Conservation (phyloP, 768 basidiomycete species). For the Pleurotus tuber-regium region DNA sequence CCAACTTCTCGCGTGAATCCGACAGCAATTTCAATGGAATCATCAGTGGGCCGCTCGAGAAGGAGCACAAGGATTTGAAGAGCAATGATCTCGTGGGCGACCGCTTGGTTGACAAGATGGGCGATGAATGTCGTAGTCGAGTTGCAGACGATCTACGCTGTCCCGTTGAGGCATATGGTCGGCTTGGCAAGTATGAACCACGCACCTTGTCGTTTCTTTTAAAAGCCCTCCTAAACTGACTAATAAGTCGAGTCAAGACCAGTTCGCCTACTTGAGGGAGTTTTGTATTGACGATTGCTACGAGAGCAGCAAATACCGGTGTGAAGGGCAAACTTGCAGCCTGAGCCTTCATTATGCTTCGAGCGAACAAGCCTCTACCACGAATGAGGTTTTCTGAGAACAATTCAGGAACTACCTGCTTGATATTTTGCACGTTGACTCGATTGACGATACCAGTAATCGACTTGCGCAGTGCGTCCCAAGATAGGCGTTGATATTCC, state of each 20-base stretch:
- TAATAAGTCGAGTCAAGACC: conserved; percentile 82
- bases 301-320: conserved; percentile 92
- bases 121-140: conserved; percentile 90
- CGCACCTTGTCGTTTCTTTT: conserved; percentile 96
- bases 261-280: conserved; percentile 95
- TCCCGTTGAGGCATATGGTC: no score
- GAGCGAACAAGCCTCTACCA: conserved; percentile 87
- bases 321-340: conserved; percentile 96
- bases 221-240: conserved; percentile 92
- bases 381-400: conserved; percentile 94
- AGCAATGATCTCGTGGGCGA: conserved; percentile 92
- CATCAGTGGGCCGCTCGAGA: conserved; percentile 93
- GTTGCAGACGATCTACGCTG: conserved; percentile 80
- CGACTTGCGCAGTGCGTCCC: conserved; percentile 97
- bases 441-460: conserved; percentile 99
- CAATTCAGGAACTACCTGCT: conserved; percentile 85
- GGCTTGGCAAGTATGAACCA: no score
- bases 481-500: conserved; percentile 93
- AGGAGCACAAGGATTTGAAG: conserved; percentile 95
- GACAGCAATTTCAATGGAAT: conserved; percentile 97
- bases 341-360: conserved; percentile 98
- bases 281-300: conserved; percentile 95
- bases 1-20: conserved; percentile 98
- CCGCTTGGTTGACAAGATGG: conserved; percentile 90
- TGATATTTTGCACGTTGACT: conserved; percentile 96